Evolutionary conservation across 176 grass and related monocot species (phyloP).

Genomic region (Aegilops sharonensis): DNA sequence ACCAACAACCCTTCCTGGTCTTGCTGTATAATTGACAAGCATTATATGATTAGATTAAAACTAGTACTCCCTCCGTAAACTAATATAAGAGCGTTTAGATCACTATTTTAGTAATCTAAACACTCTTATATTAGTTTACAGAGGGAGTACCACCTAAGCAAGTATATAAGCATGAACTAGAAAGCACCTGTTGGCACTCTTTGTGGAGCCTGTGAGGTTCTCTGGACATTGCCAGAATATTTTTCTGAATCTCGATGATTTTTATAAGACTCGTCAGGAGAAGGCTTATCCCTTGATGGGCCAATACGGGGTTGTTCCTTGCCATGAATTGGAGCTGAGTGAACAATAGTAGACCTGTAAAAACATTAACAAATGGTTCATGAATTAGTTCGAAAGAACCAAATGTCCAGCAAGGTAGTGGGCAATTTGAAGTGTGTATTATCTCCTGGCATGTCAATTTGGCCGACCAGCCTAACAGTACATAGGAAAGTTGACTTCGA

Average conservation of each 20-base stretch:
- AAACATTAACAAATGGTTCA: background rate
- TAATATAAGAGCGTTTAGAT: no score
- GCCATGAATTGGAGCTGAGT: conserved; percentile 61
- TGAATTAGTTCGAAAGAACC: conserved; percentile 3
- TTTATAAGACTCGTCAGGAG: conserved; percentile 50
- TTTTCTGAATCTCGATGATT: conserved; percentile 34
- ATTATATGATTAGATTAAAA: conserved; percentile 16
- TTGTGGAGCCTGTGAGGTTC: conserved; percentile 59
- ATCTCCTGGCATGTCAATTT: background rate
- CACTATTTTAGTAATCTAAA: no score
- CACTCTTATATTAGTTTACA: no score
- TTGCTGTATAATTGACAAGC: conserved; percentile 53
- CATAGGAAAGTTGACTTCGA: background rate
- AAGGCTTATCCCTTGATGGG: conserved; percentile 54
- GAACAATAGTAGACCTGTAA: conserved; percentile 90
- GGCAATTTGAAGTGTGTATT: background rate
- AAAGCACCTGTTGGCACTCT: conserved; percentile 65
- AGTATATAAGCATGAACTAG: background rate
- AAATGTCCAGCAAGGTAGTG: background rate
- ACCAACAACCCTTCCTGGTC: conserved; percentile 80
- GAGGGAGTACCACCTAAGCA: background rate
- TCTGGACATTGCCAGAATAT: conserved; percentile 30
- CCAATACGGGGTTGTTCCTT: conserved; percentile 60
- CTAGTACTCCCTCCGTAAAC: background rate
- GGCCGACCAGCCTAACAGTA: background rate